These are phyloP conservation scores for Ochromonas danica DNA, from an alignment of 108 stramenopile species.

Conservation along the genomic window DNA sequence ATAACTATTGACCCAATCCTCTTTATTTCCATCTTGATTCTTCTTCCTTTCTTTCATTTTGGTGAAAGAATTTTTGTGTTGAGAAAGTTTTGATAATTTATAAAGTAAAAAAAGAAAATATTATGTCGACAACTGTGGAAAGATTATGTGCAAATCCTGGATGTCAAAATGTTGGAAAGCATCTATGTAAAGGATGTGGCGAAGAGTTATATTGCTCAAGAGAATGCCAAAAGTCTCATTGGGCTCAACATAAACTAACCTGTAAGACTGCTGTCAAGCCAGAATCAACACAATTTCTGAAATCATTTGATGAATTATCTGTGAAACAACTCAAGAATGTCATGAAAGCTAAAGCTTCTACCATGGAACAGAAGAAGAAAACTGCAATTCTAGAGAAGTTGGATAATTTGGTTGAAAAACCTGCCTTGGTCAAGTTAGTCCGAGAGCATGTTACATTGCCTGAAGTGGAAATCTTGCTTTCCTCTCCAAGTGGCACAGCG, in stretches of 20 bases:
- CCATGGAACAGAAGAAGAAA: neutral
- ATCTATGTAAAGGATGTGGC: neutral
- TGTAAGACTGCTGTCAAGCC: neutral
- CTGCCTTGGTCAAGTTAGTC: neutral
- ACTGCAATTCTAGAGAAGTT: neutral
- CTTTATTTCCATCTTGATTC: too few relatives aligned
- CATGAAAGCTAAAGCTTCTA: neutral
- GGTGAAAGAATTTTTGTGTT: too few relatives aligned
- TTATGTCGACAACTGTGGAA: too few relatives aligned
- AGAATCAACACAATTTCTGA: neutral
- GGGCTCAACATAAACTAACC: neutral
- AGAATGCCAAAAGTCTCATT: conserved; percentile 21
- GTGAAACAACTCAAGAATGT: conserved; percentile 2
- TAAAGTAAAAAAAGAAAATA: too few relatives aligned
- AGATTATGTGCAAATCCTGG: neutral
- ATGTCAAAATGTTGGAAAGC: neutral
- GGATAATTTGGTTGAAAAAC: conserved; percentile 23
- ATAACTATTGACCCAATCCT: too few relatives aligned
- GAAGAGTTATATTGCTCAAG: neutral
- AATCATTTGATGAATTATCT: conserved; percentile 2
- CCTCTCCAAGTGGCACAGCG: neutral
- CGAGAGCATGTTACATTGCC: neutral
- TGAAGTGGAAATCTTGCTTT: neutral
- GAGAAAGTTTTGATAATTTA: too few relatives aligned
- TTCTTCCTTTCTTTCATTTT: too few relatives aligned